Evolutionary conservation across 2,329 filamentous ascomycete species (phyloP), one percentile per base, ranked within the genome.

Genomic region (Myriosclerotinia curreyana): DNA sequence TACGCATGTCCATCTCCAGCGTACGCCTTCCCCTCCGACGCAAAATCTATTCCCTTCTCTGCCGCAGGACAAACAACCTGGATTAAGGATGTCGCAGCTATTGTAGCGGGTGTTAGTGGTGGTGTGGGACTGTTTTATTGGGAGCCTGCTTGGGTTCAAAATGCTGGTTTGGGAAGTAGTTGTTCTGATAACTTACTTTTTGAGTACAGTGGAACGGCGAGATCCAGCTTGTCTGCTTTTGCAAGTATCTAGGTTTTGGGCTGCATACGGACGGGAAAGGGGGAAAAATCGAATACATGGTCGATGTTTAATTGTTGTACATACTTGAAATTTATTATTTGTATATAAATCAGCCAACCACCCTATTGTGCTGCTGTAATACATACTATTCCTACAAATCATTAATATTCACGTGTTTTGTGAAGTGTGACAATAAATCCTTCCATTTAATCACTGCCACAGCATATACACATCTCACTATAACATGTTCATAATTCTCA

Each of bases 111-210:
- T 1, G 81, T 85, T 0, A 78, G 75, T 1, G 80, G 81, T 1
- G 86, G 86, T 0, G 75, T 78, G 36, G 89, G 87, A 0, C 52
- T 91, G 9, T 90, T 87, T 67, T 91, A 91, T 69, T 91, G 88
- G 88, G 88, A 92, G 73, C 87, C 87, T 0, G 85, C 83, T 0
- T 91, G 87, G 87, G 78, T 90, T 67, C 79, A 85, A 50, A 91
- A 90, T 74, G 81, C 82, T 14, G 81, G 75, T 0, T 74, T 90
- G 60, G 87, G 87, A 1, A 88, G 86, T 22, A 87, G 85, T 50
- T 90, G 87, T 71, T 77, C 78, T 22, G 84, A 85, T 69, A 89
- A 87, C 74, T 78, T 86, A 52, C 80, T 90, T 80, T 85, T 89
- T 60, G 77, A 79, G 64, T 80, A 78, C 67, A 78, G 78, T 2